Base-by-base conservation (phyloP, 805 yeast genomes). In the Myxozyma nipponensis region DNA sequence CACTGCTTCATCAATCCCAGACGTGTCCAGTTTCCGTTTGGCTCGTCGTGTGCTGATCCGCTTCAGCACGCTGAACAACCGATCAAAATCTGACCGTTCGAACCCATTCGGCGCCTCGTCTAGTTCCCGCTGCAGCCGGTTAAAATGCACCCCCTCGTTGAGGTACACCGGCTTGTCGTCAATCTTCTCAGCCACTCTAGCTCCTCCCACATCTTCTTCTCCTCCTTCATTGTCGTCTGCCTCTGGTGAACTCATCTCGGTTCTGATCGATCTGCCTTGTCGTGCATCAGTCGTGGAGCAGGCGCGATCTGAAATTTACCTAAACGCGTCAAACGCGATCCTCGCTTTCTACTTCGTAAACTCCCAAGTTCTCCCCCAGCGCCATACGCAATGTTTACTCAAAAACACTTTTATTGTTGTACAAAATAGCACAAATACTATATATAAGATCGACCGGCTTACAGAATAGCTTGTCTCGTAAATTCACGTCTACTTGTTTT, bases 171-270 rank as follows among this genome's bases (percentile, higher is more conserved):
- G 46, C 13, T 28, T 28, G 15, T 10, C 36, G 30, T 44, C 42
- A 25, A 37, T 7, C 24, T 24, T 42, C 25, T 43, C 39, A 7
- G 6, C 28, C 10, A 13, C 30, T 5, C 47, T 40, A n/a, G 26
- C 25, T n/a, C n/a, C 13, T 28, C 13, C 13, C 13, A 28, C 32
- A 42, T 23, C 39, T 15, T 24, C 26, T 22, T 15, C 24, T 5
- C 15, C 49, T 3, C 10, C 23, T 9, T 23, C 38, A n/a, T 44
- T 22, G 10, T 45, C 47, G 28, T 44, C 37, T 23, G 77, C 67
- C 57, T 81, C 87, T 13, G 38, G 9, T n/a, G 38, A 58, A 22
- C 39, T 22, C 39, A 32, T 17, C 13, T 28, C 32, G 7, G 32
- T 13, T 28, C 13, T 28, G 7, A n/a, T n/a, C n/a, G n/a, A n/a